Conservation (phyloP, 192 early-diverging fungal genomes). For the Linnemannia exigua region DNA sequence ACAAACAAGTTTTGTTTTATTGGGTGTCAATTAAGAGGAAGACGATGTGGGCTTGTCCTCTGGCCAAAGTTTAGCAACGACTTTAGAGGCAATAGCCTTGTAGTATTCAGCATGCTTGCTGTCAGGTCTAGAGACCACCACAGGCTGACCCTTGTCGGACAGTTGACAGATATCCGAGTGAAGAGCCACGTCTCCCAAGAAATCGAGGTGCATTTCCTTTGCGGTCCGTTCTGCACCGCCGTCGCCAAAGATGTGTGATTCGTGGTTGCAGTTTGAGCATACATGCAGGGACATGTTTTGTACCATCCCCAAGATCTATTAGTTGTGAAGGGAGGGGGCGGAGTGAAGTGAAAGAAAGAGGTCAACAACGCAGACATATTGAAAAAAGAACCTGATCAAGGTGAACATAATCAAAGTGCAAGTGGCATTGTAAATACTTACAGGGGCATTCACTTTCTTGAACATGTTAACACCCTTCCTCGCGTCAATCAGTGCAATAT, state of each 20-base stretch:
- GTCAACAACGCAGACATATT: neutral
- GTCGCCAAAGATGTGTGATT: conserved; percentile 85
- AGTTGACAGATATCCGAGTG: conserved; percentile 79
- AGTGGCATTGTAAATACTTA: conserved; percentile 64
- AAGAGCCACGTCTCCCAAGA: conserved; percentile 86
- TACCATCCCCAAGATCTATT: conserved; percentile 86
- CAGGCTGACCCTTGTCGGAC: conserved; percentile 81
- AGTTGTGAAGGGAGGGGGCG: neutral
- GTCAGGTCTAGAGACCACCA: conserved; percentile 70
- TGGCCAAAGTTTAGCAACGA: conserved; percentile 59
- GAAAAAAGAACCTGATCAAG: neutral
- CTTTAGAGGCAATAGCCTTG: conserved; percentile 62
- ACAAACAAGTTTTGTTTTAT: neutral
- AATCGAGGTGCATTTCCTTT: conserved; percentile 72
- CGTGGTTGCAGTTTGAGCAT: conserved; percentile 86
- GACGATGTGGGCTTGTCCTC: neutral
- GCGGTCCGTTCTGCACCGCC: conserved; percentile 70
- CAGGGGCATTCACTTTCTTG: conserved; percentile 83
- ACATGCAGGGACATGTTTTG: conserved; percentile 91
- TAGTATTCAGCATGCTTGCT: conserved; percentile 65
- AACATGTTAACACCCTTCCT: conserved; percentile 88
- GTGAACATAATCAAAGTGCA: too few species aligned
- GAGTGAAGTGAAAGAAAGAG: neutral
- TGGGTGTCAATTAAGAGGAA: neutral
- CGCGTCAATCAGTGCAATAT: conserved; percentile 87